phyloP scores from a whole-genome alignment of 2,329 filamentous ascomycete genomes.

The Beauveria rudraprayagi region DNA sequence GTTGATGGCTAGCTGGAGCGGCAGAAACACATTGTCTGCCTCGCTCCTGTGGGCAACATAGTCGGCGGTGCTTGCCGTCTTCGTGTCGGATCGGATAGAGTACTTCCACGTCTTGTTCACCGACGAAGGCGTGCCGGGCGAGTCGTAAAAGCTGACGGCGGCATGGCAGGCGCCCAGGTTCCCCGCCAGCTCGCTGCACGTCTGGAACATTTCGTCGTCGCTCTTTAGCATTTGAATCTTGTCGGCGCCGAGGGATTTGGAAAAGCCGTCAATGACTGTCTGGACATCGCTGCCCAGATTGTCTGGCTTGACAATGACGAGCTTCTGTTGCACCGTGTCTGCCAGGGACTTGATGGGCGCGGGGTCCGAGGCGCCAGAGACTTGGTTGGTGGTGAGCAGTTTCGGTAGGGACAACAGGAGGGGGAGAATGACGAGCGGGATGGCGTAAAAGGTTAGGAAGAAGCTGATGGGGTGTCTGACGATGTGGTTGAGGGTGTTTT shows the following conservation, averaged over 20 bases:
- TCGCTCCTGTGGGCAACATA: constrained; percentile 17
- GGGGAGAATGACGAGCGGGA: constrained; percentile 22
- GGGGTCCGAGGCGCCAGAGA: constrained; percentile 16
- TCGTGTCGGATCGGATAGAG: constrained; percentile 19
- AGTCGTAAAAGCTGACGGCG: constrained; percentile 23
- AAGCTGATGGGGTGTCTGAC: constrained; percentile 18
- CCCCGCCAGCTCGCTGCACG: constrained; percentile 17
- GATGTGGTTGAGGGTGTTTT: constrained; percentile 19
- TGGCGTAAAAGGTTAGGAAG: constrained; percentile 18
- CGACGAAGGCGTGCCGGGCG: constrained; percentile 17
- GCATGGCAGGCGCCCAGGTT: constrained; percentile 22
- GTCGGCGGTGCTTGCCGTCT: constrained; percentile 36
- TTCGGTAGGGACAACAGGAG: constrained; percentile 21
- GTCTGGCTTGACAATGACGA: constrained; percentile 19
- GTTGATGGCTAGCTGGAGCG: constrained; percentile 27
- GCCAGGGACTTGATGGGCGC: constrained; percentile 17
- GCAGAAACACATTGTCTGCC: constrained; percentile 18
- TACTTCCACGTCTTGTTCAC: constrained; percentile 22
- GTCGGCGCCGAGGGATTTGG: constrained; percentile 14
- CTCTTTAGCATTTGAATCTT: constrained; percentile 14
- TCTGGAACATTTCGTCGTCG: constrained; percentile 13
- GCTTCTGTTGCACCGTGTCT: constrained; percentile 16
- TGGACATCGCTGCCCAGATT: constrained; percentile 19
- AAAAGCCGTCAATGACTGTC: constrained; percentile 19
- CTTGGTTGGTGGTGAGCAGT: constrained; percentile 13